Conservation (phyloP, 2,329 filamentous ascomycete species). For the Fusarium euwallaceae region DNA sequence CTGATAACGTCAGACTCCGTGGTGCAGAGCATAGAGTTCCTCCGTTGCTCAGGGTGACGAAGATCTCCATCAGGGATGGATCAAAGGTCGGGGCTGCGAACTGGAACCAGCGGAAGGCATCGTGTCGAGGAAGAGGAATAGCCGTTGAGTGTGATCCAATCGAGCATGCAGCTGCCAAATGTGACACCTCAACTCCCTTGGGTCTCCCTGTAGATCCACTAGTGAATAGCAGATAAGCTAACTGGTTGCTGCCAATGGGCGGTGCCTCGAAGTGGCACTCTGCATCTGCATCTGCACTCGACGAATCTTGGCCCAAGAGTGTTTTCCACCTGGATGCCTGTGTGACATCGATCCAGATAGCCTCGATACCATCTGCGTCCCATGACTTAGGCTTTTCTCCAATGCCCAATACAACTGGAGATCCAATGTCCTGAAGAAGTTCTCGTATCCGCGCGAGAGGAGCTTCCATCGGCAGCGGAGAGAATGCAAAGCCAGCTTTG, state of each 20-base stretch:
- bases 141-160: conserved; percentile 1
- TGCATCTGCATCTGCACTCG: not conserved
- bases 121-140: conserved; percentile 27
- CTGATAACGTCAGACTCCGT: conserved; percentile 45
- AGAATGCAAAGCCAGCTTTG: conserved; percentile 54
- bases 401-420: conserved; percentile 4
- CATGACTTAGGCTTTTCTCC: not conserved
- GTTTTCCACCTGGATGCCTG: not conserved
- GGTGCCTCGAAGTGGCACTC: not conserved
- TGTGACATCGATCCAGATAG: not conserved
- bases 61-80: conserved; percentile 86
- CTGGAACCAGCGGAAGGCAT: conserved; percentile 52
- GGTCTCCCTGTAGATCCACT: conserved; percentile 8
- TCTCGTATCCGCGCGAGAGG: conserved; percentile 32
- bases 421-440: conserved; percentile 5
- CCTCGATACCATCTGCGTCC: not conserved
- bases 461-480: conserved; percentile 53
- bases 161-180: conserved; percentile 7
- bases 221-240: conserved; percentile 8
- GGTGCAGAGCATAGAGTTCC: conserved; percentile 52
- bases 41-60: conserved; percentile 77
- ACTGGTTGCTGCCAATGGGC: not conserved
- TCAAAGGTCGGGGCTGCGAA: conserved; percentile 69
- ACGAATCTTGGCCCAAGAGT: not conserved
- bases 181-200: conserved; percentile 8